These are phyloP conservation scores for Penicillium robsamsonii DNA, from an alignment of 495 filamentous ascomycete species.

Conservation along the genomic window DNA sequence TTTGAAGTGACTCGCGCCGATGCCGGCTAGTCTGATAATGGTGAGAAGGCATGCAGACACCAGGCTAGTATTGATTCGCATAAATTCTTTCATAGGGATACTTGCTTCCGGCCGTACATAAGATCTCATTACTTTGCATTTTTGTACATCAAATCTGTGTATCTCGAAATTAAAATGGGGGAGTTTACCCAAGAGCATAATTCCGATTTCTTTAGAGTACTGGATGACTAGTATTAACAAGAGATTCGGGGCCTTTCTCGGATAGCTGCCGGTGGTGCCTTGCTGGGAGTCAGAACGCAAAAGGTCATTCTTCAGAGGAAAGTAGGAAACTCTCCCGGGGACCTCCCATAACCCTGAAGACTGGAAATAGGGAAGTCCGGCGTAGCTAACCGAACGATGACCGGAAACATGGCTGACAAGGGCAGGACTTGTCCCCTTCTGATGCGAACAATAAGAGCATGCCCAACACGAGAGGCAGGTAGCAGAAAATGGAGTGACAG, in stretches of 20 bases:
- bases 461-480: not conserved
- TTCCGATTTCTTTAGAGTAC: too few species aligned
- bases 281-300: too few species aligned
- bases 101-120: not conserved
- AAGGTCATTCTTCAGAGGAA: too few species aligned
- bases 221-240: too few species aligned
- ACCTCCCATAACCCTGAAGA: too few species aligned
- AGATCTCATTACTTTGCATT: not conserved
- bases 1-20: conserved; percentile 3
- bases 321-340: too few species aligned
- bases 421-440: not conserved
- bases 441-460: not conserved
- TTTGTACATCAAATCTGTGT: not conserved
- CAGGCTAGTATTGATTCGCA: not conserved
- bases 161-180: too few species aligned
- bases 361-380: not conserved
- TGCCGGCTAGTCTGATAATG: not conserved
- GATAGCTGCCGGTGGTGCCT: too few species aligned
- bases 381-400: not conserved
- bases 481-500: not conserved
- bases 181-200: too few species aligned
- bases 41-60: not conserved
- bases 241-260: too few species aligned
- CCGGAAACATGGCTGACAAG: not conserved
- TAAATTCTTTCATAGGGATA: not conserved